Conservation (phyloP, 306 rosid species). For the Corylus heterophylla region DNA sequence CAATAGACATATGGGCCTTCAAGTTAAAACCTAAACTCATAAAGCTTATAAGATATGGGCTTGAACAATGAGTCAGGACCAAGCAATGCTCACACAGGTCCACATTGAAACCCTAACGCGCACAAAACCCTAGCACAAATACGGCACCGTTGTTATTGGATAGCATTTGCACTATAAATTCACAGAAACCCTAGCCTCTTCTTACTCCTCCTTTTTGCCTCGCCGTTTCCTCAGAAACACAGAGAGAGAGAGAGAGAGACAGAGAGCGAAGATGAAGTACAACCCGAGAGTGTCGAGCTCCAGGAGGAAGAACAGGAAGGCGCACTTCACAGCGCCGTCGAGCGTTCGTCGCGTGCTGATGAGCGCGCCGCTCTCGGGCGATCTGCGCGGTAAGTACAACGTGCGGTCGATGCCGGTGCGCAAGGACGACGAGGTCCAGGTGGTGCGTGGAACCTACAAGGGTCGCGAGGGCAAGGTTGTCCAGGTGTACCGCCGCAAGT, state of each 20-base stretch:
- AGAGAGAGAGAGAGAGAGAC: not conserved
- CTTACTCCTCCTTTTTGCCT: not conserved
- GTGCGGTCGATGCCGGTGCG: slow-evolving; percentile 89
- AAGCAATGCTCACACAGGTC: too few relatives aligned
- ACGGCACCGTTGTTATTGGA: not conserved
- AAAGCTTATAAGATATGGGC: too few relatives aligned
- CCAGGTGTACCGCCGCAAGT: slow-evolving; percentile 91
- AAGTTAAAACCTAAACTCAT: too few relatives aligned
- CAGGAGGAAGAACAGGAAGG: slow-evolving; percentile 95
- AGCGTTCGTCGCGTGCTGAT: slow-evolving; percentile 83
- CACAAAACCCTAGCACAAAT: not conserved
- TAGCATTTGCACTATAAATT: not conserved
- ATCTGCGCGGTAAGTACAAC: slow-evolving; percentile 85
- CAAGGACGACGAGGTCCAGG: slow-evolving; percentile 93
- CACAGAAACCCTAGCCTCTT: not conserved
- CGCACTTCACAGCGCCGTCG: slow-evolving; percentile 94
- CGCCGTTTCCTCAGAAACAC: slow-evolving; percentile 7
- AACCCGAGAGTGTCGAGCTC: slow-evolving; percentile 88
- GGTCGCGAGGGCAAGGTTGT: slow-evolving; percentile 95
- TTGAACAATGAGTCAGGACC: too few relatives aligned
- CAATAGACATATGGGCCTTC: too few relatives aligned
- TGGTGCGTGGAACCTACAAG: slow-evolving; percentile 84
- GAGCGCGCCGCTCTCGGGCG: slow-evolving; percentile 87
- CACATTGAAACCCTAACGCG: not conserved
- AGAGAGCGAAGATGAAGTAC: slow-evolving; percentile 61